Evolutionary conservation across 2,329 filamentous ascomycete species (phyloP).

Genomic region (Cladosporium sp.): DNA sequence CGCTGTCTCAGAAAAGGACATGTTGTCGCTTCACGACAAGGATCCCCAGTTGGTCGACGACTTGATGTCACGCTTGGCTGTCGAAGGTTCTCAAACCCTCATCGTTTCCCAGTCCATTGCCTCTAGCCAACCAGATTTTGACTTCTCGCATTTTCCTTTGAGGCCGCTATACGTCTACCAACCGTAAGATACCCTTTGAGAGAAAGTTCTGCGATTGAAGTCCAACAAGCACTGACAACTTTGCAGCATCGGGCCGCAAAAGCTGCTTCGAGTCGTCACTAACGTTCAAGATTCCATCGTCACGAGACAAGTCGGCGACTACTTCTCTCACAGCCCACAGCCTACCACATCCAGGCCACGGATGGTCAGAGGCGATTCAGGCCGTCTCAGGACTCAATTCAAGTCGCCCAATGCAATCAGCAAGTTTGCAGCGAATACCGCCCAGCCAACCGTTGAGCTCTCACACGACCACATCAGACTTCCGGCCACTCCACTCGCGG

Average conservation of each 20-base stretch:
- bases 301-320: constrained; percentile 8
- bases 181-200: constrained; percentile 5
- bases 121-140: constrained; percentile 8
- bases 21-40: background rate
- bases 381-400: background rate
- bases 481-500: background rate
- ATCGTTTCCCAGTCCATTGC: constrained; percentile 14
- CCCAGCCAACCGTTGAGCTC: background rate
- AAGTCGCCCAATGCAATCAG: background rate
- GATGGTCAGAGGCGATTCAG: background rate
- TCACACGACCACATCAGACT: background rate
- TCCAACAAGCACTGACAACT: background rate
- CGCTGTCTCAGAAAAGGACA: constrained; percentile 2
- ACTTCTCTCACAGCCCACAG: background rate
- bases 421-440: background rate
- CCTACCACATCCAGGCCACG: background rate
- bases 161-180: constrained; percentile 22
- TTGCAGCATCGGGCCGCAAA: constrained; percentile 25
- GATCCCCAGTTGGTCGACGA: background rate
- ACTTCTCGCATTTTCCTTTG: constrained; percentile 17
- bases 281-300: background rate
- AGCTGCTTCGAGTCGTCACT: constrained; percentile 23
- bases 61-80: constrained; percentile 9
- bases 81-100: constrained; percentile 14
- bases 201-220: background rate